These are phyloP conservation scores for Malbranchea zuffiana DNA, from an alignment of 2,329 filamentous ascomycete species.

Conservation along the genomic window DNA sequence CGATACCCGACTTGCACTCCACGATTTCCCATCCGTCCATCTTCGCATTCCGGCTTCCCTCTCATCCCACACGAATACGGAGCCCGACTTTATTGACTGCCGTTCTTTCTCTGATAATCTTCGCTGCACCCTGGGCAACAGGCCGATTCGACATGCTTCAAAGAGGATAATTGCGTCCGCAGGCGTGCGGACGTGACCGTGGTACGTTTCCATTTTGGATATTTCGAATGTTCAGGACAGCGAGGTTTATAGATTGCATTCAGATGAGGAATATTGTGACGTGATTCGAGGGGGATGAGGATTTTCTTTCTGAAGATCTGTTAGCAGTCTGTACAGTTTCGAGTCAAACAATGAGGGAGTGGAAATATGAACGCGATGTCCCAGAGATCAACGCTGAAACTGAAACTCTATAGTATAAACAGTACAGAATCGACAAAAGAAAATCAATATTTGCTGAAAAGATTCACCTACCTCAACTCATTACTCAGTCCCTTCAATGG, in stretches of 20 bases:
- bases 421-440: too few species aligned
- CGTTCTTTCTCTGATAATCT: constrained; percentile 93
- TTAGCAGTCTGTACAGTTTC: neutral
- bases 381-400: too few species aligned
- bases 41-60: constrained; percentile 93
- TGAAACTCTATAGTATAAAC: too few species aligned
- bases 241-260: neutral
- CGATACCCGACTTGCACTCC: constrained; percentile 94
- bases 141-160: constrained; percentile 81
- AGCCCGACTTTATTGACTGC: constrained; percentile 89
- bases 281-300: too few species aligned
- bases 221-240: neutral
- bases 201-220: constrained; percentile 81
- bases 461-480: too few species aligned
- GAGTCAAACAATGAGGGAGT: neutral
- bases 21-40: constrained; percentile 98
- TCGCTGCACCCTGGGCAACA: constrained; percentile 83
- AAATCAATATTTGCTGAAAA: too few species aligned
- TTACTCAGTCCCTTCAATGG: too few species aligned
- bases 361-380: neutral
- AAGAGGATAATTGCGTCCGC: constrained; percentile 97
- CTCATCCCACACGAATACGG: constrained; percentile 99
- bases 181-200: constrained; percentile 89
- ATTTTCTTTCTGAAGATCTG: too few species aligned
- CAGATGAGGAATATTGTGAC: neutral